Base-by-base conservation (phyloP, 2,329 filamentous ascomycete genomes). In the Aureobasidium sp. region DNA sequence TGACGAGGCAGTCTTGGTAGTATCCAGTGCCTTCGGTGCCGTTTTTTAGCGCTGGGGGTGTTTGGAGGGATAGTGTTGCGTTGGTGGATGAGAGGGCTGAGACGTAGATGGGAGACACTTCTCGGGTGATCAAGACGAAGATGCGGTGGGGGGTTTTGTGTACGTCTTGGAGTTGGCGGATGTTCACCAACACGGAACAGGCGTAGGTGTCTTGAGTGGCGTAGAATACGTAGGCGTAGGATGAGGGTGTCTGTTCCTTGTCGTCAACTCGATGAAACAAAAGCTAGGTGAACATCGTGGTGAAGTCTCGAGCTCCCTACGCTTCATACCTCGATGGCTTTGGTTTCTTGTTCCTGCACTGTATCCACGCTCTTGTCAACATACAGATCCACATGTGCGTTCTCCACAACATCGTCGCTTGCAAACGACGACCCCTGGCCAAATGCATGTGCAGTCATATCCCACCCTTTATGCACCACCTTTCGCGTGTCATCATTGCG, bases 151-250 rank as follows among this genome's bases (percentile, higher is more conserved):
- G 58, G 2, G 64, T 61, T 19, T 65, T 40, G 27, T 68, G 62
- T 5, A 61, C 33, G 27, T 62, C 43, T n/a, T 62, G 62, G 33
- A 70, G 60, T 1, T 67, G 66, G 25, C 66, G 58, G 25, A 70
- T 68, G 62, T 69, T 70, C 53, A 70, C 65, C 6, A 70, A 59
- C 15, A 65, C 67, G 11, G 67, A 66, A 57, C 68, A 70, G 15
- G 69, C 69, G 49, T 70, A 69, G 21, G 57, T 25, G 49, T 68
- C 64, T 19, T 61, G 46, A 8, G 68, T 69, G 31, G 69, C 69
- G 59, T 69, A 69, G 62, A 70, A 70, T 27, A 67, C 64, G 54
- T 69, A 70, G 9, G 67, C 65, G 47, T 66, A 69, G 4, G 58
- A 54, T 1, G 54, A 47, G 5, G 10, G 38, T 17, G 37, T 9